Evolutionary conservation across 2,329 filamentous ascomycete genomes (phyloP), one percentile per base, ranked within the genome.

Genomic region (Chaetomiaceae sp.): DNA sequence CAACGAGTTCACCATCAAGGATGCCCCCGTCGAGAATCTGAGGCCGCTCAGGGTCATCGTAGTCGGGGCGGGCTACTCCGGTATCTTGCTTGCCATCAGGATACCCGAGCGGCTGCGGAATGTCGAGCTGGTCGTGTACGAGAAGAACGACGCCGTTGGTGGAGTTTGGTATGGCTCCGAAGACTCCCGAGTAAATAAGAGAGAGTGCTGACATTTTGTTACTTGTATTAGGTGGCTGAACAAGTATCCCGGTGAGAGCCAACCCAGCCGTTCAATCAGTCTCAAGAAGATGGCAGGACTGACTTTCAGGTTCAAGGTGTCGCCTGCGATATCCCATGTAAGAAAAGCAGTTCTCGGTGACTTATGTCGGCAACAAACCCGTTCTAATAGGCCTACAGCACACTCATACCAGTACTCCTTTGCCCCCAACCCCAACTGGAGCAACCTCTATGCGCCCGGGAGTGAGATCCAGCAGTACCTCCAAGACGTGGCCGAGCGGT

Each of bases 381-480:
- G 2, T 6, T 23, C 44, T 50, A 16, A 47, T 35, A n/a, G 10
- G 37, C 56, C n/a, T 57, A 13, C 9, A 64, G 68, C 73, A 6
- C 77, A 80, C 55, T 77, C 76, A 7, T 81, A 81, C 58, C 76
- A 77, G 54, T 79, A 77, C 58, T 70, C 75, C 0, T 80, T 77
- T 62, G 74, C 76, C 21, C 77, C 77, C 0, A 81, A 81, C 48
- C 73, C 76, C 3, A 60, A 75, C 51, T 81, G 77, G 77, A 74
- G 72, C 8, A 63, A 70, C 17, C 71, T 78, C 33, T 81, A 79
- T 55, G 73, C 73, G 2, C 70, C 71, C 0, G 70, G 68, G 20
- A 44, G 47, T n/a, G 77, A 81, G 59, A 77, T 78, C 30, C 70
- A 70, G 31, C 62, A 67, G 9, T 79, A 79, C 54, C 70, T 78